Conservation (phyloP, 257 asterid genomes). For the Nicotiana undulata region DNA sequence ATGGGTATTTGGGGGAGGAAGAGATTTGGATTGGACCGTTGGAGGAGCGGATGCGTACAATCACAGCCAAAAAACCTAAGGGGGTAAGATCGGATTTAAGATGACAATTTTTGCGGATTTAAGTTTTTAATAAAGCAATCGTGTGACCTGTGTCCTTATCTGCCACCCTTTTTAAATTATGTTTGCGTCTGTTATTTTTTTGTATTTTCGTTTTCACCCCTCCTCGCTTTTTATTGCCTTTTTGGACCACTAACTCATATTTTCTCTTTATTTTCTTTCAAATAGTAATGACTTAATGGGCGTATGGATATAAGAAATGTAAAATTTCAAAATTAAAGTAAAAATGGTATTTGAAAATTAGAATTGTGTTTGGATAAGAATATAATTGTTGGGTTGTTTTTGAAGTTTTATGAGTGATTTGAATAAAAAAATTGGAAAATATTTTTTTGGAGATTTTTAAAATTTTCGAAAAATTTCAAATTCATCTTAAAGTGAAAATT, state of each 20-base stretch:
- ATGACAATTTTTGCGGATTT: not conserved
- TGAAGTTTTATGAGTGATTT: too few relatives aligned
- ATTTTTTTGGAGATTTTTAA: too few relatives aligned
- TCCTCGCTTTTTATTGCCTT: not conserved
- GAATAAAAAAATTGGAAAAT: too few relatives aligned
- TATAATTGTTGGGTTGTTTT: too few relatives aligned
- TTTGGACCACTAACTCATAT: too few relatives aligned
- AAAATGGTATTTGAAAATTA: too few relatives aligned
- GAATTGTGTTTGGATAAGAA: too few relatives aligned
- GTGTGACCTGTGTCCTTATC: not conserved
- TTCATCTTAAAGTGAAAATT: too few relatives aligned
- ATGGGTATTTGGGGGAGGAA: not conserved
- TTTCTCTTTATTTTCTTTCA: not conserved
- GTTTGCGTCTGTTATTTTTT: not conserved
- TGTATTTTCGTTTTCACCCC: conserved; percentile 2
- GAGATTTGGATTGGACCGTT: conserved; percentile 3
- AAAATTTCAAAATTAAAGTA: too few relatives aligned
- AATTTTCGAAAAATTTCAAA: too few relatives aligned
- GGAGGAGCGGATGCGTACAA: not conserved
- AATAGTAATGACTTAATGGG: not conserved
- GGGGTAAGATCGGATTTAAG: conserved; percentile 10
- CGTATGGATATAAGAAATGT: too few relatives aligned
- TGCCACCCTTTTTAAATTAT: not conserved
- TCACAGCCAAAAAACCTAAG: conserved; percentile 1
- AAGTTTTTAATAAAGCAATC: not conserved